phyloP scores from a whole-genome alignment of 495 filamentous ascomycete genomes.

The Penicillium steckii region DNA sequence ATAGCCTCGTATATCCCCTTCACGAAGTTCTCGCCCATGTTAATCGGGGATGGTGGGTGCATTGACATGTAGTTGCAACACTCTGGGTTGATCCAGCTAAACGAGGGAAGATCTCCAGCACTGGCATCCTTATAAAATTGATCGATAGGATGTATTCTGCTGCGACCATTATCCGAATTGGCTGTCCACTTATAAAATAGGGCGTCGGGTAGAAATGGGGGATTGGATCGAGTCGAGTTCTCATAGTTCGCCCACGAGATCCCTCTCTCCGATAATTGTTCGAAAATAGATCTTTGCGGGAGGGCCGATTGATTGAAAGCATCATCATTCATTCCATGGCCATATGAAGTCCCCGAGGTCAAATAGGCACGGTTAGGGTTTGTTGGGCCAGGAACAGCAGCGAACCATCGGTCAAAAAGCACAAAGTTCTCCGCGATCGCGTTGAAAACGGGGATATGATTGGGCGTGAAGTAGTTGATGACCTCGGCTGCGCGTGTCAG shows the following conservation, averaged over 20 bases:
- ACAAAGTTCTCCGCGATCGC: conserved; percentile 49
- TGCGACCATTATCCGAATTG: conserved; percentile 26
- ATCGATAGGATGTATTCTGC: conserved; percentile 32
- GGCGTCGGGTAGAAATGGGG: conserved; percentile 32
- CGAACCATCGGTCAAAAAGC: conserved; percentile 51
- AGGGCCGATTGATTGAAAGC: conserved; percentile 41
- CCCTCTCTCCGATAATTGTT: conserved; percentile 41
- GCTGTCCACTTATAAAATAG: conserved; percentile 44
- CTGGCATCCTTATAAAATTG: conserved; percentile 39
- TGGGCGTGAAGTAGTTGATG: conserved; percentile 50
- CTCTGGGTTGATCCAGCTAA: conserved; percentile 54
- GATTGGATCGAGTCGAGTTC: conserved; percentile 31
- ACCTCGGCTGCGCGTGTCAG: conserved; percentile 40
- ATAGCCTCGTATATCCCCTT: conserved; percentile 52
- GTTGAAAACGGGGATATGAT: conserved; percentile 44
- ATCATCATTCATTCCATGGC: conserved; percentile 47
- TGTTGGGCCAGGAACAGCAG: conserved; percentile 46
- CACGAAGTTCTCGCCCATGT: conserved; percentile 48
- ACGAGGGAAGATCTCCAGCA: conserved; percentile 41
- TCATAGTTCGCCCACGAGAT: conserved; percentile 53
- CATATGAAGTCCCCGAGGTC: conserved; percentile 48
- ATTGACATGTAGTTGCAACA: conserved; percentile 51
- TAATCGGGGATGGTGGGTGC: conserved; percentile 47
- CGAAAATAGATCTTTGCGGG: conserved; percentile 48
- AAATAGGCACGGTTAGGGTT: conserved; percentile 51